Percentiles rank a stretch among this genome's conserved stretches.
Conservation (phyloP, 208 protist species). For the Acanthamoeba lenticulata region DNA sequence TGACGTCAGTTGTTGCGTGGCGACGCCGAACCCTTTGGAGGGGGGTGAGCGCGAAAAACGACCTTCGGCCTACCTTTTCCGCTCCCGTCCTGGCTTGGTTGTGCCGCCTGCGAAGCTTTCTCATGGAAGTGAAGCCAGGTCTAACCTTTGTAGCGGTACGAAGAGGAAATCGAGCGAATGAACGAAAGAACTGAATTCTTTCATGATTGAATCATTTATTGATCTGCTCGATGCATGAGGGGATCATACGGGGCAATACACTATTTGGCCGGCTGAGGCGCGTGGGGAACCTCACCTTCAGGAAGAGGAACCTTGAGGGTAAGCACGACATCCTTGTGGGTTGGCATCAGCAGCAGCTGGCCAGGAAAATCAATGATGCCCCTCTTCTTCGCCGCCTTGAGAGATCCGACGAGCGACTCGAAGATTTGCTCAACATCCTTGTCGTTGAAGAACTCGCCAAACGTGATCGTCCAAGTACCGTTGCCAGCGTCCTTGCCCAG, state of each 20-base stretch:
- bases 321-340: constrained; percentile 70
- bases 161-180: too few species aligned
- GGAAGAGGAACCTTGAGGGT: constrained; percentile 50
- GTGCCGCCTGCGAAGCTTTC: too few species aligned
- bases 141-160: too few species aligned
- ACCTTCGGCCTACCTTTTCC: too few species aligned
- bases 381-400: constrained; percentile 74
- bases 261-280: background rate
- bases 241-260: background rate
- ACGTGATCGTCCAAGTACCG: constrained; percentile 64
- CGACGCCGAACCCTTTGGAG: too few species aligned
- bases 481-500: constrained; percentile 58
- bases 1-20: too few species aligned
- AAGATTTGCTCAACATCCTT: constrained; percentile 68
- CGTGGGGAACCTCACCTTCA: background rate
- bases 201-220: too few species aligned
- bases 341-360: constrained; percentile 69
- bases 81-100: too few species aligned
- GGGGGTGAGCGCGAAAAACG: too few species aligned
- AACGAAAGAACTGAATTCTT: too few species aligned
- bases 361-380: constrained; percentile 63
- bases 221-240: too few species aligned
- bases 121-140: too few species aligned
- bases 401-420: constrained; percentile 66
- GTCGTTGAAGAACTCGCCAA: constrained; percentile 71